Percentiles rank a stretch among this genome's conserved stretches.
Conservation (phyloP, 805 yeast species). For the Ogataea glucozyma region DNA sequence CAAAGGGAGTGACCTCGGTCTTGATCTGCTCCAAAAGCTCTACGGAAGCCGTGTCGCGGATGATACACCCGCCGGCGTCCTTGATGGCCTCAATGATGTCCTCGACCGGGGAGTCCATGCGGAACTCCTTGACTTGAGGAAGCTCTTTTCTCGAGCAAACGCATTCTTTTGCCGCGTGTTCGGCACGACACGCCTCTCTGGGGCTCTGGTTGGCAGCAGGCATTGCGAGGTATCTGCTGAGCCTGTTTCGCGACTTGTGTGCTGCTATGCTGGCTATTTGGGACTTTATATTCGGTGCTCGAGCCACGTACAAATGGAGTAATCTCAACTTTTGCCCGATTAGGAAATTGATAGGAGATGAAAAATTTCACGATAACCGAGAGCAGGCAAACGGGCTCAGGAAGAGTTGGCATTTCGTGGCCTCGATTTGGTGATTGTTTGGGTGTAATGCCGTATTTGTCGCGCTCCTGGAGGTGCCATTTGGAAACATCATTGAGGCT, state of each 20-base stretch:
- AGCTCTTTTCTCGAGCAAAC: conserved; percentile 3
- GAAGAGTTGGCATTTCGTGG: no score
- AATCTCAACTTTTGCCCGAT: background rate
- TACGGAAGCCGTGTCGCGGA: conserved; percentile 21
- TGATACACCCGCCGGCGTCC: conserved; percentile 30
- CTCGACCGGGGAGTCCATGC: conserved; percentile 15
- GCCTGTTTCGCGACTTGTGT: no score
- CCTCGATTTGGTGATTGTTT: no score
- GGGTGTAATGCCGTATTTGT: no score
- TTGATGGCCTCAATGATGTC: conserved; percentile 20
- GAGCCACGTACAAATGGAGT: background rate
- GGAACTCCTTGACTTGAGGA: conserved; percentile 12
- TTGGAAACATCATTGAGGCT: no score
- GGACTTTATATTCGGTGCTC: background rate
- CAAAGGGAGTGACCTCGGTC: conserved; percentile 26
- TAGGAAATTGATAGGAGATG: conserved; percentile 3
- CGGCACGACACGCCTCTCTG: background rate
- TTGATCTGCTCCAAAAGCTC: conserved; percentile 18
- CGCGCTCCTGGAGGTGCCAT: no score
- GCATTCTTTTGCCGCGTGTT: conserved; percentile 4
- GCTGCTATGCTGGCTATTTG: no score
- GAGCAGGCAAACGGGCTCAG: no score
- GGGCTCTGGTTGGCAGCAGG: background rate
- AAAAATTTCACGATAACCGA: no score
- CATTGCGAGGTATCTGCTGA: background rate